Evolutionary conservation across 176 grass and related monocot species (phyloP).

Genomic region (Carex littledalei): DNA sequence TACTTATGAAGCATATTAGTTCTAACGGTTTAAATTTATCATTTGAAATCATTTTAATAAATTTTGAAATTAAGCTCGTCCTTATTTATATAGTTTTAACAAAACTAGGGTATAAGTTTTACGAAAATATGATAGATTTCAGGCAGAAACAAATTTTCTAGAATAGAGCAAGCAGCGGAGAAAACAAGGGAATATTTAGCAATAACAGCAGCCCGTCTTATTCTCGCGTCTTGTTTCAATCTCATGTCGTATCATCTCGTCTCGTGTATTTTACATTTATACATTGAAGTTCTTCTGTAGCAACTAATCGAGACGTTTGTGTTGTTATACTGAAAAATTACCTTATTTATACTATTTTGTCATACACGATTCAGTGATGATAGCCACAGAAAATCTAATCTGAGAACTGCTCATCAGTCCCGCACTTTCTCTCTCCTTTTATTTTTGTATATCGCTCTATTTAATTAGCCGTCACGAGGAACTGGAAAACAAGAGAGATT

Average conservation of each 20-base stretch:
- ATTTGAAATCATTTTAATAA: too few species aligned
- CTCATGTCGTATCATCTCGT: slow-evolving; percentile 5
- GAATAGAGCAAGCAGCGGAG: neutral
- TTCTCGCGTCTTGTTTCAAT: slow-evolving; percentile 7
- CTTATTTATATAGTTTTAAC: too few species aligned
- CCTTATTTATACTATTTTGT: neutral
- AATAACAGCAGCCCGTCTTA: neutral
- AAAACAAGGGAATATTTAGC: neutral
- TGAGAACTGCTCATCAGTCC: neutral
- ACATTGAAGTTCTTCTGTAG: neutral
- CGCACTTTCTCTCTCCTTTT: neutral
- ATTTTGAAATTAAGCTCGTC: too few species aligned
- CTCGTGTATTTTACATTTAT: neutral
- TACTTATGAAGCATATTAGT: too few species aligned
- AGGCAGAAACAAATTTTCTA: neutral
- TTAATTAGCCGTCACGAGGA: slow-evolving; percentile 26
- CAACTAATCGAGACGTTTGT: neutral
- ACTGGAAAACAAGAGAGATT: slow-evolving; percentile 6
- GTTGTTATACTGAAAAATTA: neutral
- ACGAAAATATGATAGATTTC: too few species aligned
- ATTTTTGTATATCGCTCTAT: slow-evolving; percentile 5
- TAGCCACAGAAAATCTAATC: neutral
- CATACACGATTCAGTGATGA: neutral
- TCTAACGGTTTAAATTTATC: too few species aligned
- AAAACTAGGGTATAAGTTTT: too few species aligned